phyloP scores from a whole-genome alignment of 805 yeast species.

The Saccharomyces eubayanus region DNA sequence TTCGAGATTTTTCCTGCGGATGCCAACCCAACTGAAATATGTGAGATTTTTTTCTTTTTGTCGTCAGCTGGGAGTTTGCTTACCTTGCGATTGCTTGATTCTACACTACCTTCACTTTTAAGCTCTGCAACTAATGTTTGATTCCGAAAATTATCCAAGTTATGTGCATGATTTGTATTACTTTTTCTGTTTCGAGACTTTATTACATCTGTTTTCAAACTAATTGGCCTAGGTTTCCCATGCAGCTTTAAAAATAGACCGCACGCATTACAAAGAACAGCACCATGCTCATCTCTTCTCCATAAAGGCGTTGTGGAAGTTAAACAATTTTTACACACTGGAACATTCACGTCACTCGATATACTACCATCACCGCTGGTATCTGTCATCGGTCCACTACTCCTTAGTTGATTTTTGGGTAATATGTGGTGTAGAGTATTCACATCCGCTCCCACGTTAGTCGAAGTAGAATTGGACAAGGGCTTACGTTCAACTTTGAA shows the following conservation, averaged over 20 bases:
- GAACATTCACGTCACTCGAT: constrained; percentile 29
- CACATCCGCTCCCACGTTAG: not conserved
- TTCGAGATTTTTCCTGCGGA: not conserved
- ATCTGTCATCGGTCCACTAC: not conserved
- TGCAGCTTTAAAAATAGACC: constrained; percentile 83
- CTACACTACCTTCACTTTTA: not conserved
- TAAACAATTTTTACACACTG: constrained; percentile 81
- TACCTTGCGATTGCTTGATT: not conserved
- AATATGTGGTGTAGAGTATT: not conserved
- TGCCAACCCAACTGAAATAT: not conserved
- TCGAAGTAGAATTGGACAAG: not conserved
- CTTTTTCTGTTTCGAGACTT: constrained; percentile 80
- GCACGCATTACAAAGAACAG: constrained; percentile 89
- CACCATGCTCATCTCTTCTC: constrained; percentile 89
- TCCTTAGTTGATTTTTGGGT: not conserved
- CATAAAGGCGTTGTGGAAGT: constrained; percentile 92
- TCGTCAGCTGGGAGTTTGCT: not conserved
- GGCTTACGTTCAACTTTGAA: not conserved
- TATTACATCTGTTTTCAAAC: constrained; percentile 84
- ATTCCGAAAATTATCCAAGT: not conserved
- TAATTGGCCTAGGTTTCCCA: constrained; percentile 87
- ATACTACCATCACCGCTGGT: not conserved
- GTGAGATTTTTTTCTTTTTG: not conserved
- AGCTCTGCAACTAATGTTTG: not conserved
- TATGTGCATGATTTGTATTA: constrained; percentile 2